Base-by-base conservation (phyloP, 2,329 filamentous ascomycete genomes). In the Coniochaeta sp. region DNA sequence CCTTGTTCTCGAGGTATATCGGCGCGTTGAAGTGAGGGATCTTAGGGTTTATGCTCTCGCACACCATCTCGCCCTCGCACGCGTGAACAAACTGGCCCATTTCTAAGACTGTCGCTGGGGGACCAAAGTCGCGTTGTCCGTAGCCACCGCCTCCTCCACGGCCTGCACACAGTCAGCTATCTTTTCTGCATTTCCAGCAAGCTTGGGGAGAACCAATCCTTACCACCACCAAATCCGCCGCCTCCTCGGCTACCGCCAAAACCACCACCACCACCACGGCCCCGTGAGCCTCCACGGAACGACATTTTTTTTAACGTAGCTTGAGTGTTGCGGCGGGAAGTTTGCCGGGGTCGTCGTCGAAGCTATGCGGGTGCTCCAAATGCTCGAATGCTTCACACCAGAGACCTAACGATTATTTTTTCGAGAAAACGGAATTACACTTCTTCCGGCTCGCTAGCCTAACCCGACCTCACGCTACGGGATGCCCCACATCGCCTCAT, bases 1-100 rank as follows among this genome's bases (percentile, higher is more conserved):
- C 89, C 84, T 98, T 99, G 83, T 98, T 99, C 84, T 98, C 93
- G 70, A 98, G 89, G 80, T 95, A 99, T 76, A 99, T 96, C 67
- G 92, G 92, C 63, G 95, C 95, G 81, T 97, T 98, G 88, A 99
- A 99, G 81, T 96, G 96, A 63, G 95, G 95, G 65, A 99, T 89
- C 80, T 98, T 98, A 69, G 89, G 81, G 82, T 97, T 98, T 77
- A 89, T 89, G 67, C 90, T 96, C 77, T 92, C 88, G 89, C 93
- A 97, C 68, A 99, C 89, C 84, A 99, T 95, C 78, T 99, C 95
- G 74, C 93, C 93, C 78, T 99, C 95, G 79, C 90, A 93, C 61
- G 92, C 88, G 80, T 99, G 95, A 74, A 97, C 78, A 77, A 98
- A 96, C 66, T 85, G 86, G 75, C 95, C 95, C 89, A 99, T 91